Conservation (phyloP, 176 grass and related monocot genomes). For the Coix lacrymajobi region DNA sequence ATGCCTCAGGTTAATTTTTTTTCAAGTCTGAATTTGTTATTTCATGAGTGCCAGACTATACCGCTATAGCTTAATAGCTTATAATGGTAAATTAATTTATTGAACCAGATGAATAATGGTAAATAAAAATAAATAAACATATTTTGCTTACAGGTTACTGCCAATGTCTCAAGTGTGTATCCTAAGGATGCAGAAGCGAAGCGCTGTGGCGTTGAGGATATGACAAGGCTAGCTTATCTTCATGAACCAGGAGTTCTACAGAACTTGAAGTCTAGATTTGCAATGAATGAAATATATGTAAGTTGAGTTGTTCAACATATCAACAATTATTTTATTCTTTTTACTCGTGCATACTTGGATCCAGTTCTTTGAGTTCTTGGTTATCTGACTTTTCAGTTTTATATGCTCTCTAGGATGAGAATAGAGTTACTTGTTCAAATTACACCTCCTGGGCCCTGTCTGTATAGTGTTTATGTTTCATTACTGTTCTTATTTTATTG, state of each 20-base stretch:
- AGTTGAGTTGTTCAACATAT: slow-evolving; percentile 30
- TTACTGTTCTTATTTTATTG: background rate
- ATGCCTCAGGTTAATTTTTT: slow-evolving; percentile 9
- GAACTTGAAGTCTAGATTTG: slow-evolving; percentile 85
- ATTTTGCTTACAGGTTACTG: slow-evolving; percentile 50
- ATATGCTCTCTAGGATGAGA: background rate
- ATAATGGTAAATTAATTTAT: slow-evolving; percentile 13
- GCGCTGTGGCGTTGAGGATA: slow-evolving; percentile 84
- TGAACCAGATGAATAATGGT: background rate
- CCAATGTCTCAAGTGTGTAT: slow-evolving; percentile 51
- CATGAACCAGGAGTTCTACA: slow-evolving; percentile 88
- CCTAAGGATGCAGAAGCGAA: slow-evolving; percentile 76
- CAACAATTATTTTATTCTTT: slow-evolving; percentile 1
- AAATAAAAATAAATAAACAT: slow-evolving; percentile 21
- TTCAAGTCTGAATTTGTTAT: background rate
- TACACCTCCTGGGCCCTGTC: background rate
- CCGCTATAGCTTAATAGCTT: background rate
- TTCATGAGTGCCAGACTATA: slow-evolving; percentile 10
- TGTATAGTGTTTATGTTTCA: slow-evolving; percentile 11
- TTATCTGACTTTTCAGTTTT: background rate
- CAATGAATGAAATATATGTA: slow-evolving; percentile 94
- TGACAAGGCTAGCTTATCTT: slow-evolving; percentile 89
- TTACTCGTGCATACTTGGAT: slow-evolving; percentile 7
- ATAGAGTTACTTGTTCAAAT: background rate
- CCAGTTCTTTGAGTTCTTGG: background rate